Conservation (phyloP, 768 basidiomycete genomes). For the Peribolospora kevripleyi region DNA sequence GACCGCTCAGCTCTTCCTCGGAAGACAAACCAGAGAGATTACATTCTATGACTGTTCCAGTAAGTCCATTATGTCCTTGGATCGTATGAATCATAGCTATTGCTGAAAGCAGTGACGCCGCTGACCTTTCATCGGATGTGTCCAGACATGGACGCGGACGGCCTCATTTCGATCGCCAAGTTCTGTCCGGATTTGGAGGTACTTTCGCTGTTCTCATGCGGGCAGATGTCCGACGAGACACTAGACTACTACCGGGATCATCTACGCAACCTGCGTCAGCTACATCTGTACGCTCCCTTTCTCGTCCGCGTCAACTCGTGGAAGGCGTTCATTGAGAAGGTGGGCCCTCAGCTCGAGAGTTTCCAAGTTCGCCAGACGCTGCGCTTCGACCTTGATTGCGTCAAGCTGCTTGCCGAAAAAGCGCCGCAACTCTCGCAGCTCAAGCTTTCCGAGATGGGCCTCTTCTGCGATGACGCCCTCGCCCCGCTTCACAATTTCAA, state of each 20-base stretch:
- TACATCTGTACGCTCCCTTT: slow-evolving; percentile 10
- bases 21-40: slow-evolving; percentile 37
- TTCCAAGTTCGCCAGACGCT: slow-evolving; percentile 38
- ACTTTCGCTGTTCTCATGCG: slow-evolving; percentile 65
- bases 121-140: not conserved
- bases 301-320: slow-evolving; percentile 43
- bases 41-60: slow-evolving; percentile 74
- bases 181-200: slow-evolving; percentile 64
- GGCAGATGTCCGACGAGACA: slow-evolving; percentile 43
- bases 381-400: slow-evolving; percentile 47
- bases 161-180: slow-evolving; percentile 42
- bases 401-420: slow-evolving; percentile 31
- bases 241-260: slow-evolving; percentile 16
- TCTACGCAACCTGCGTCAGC: no score
- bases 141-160: slow-evolving; percentile 41
- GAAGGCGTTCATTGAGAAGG: slow-evolving; percentile 43
- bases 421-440: slow-evolving; percentile 42
- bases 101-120: not conserved
- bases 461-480: slow-evolving; percentile 42
- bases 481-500: slow-evolving; percentile 28
- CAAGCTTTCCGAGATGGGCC: slow-evolving; percentile 51
- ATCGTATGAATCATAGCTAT: not conserved
- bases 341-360: slow-evolving; percentile 30
- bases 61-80: slow-evolving; percentile 22
- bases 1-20: slow-evolving; percentile 67